Conservation (phyloP, 768 basidiomycete genomes). For the Chlorophyllum brunneum region DNA sequence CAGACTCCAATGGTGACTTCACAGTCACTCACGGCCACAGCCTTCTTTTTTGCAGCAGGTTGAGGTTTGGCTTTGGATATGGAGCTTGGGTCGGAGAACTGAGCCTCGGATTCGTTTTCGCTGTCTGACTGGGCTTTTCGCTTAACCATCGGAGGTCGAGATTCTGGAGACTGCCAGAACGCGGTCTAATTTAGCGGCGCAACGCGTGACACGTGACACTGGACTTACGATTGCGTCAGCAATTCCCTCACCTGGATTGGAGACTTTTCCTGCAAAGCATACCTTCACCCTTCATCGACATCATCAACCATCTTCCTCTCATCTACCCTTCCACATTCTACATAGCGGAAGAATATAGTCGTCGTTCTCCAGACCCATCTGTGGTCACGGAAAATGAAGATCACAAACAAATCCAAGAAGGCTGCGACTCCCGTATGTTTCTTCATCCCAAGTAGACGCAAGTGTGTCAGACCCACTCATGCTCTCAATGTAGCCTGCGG, state of each 20-base stretch:
- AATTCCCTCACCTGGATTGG: slow-evolving; percentile 17
- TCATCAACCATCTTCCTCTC: slow-evolving; percentile 4
- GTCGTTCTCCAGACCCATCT: slow-evolving; percentile 33
- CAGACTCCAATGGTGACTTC: background rate
- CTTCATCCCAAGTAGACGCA: slow-evolving; percentile 16
- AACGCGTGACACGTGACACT: slow-evolving; percentile 16
- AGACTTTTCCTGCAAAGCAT: slow-evolving; percentile 6
- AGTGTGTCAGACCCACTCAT: slow-evolving; percentile 18
- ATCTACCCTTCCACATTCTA: background rate
- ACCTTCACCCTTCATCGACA: slow-evolving; percentile 10
- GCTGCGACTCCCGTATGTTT: slow-evolving; percentile 67
- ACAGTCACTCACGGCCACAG: background rate
- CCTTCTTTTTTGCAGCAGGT: slow-evolving; percentile 17
- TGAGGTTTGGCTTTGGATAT: slow-evolving; percentile 8
- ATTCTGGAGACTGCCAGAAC: background rate
- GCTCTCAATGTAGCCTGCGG: slow-evolving; percentile 53
- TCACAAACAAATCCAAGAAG: slow-evolving; percentile 82
- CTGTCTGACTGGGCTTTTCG: slow-evolving; percentile 21
- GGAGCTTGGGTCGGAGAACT: slow-evolving; percentile 2
- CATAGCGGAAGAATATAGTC: slow-evolving; percentile 1
- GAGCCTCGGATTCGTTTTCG: slow-evolving; percentile 11
- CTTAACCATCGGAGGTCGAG: slow-evolving; percentile 21
- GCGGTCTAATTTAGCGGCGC: slow-evolving; percentile 8
- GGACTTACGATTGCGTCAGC: slow-evolving; percentile 30
- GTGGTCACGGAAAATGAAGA: slow-evolving; percentile 74